Base-by-base conservation (phyloP, 2,329 filamentous ascomycete species). In the Hortaea sp. region DNA sequence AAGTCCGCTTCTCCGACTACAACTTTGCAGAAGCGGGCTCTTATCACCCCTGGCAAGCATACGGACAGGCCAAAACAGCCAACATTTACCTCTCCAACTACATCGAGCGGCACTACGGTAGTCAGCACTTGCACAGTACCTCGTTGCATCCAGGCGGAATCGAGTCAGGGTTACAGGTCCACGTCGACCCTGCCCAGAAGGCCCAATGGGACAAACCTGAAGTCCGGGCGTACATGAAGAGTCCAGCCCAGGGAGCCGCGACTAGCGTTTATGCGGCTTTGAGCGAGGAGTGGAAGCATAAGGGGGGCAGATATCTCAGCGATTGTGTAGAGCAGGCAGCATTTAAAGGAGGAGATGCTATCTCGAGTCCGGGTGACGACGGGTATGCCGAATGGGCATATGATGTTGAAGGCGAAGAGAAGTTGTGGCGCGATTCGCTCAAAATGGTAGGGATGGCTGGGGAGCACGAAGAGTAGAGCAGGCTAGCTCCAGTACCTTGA, bases 1-100 rank as follows among this genome's bases (percentile, higher is more conserved):
- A 48, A 0, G 50, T 70, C 29, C 54, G 64, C 28, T 64, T 63
- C 35, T 63, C 72, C 47, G 63, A 73, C 53, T 63, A 69, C 54
- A 64, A 67, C 47, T 64, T 69, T 32, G 42, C 66, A 6, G 30
- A 51, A 29, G 27, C 45, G 6, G 50, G 43, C 13, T 48, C 49
- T 1, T 69, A 70, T 48, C 52, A 66, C 2, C 63, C 63, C 0
- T 63, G 57, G 46, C 35, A 46, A 1, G 63, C 70, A 0, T 79
- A 79, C 48, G 69, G 64, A 0, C 69, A 74, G 51, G 63, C 65
- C 42, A 79, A 79, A 49, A 66, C 67, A 0, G 74, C 75, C 9
- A 75, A 73, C 47, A 66, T 77, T 12, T 73, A 67, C 51, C 69
- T 73, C 44, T 69, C 74, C 3, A 75, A 71, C 48, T 66, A 75